A percentile compares a stretch with the other conserved stretches of the same genome.
Conservation (phyloP, 2,329 filamentous ascomycete genomes). For the Aspergillus puulaauensis region DNA sequence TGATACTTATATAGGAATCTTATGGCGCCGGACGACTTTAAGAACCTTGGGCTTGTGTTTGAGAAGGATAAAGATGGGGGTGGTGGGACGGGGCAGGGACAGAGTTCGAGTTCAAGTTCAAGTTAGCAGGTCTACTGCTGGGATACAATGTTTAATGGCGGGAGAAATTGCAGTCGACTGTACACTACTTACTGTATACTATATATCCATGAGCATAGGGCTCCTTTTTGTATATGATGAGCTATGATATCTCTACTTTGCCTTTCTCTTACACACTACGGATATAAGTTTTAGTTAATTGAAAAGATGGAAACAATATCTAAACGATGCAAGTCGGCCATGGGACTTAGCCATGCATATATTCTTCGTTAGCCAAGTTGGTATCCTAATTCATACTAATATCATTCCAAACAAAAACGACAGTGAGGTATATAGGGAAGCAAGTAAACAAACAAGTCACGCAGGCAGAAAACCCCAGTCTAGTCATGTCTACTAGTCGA, state of each 20-base stretch:
- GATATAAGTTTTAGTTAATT: no score
- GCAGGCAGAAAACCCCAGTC: neutral
- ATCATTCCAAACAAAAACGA: neutral
- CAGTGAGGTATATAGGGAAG: neutral
- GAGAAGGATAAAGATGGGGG: constrained; percentile 36
- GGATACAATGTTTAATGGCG: neutral
- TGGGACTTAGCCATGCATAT: neutral
- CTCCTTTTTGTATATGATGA: constrained; percentile 1
- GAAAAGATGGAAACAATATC: no score
- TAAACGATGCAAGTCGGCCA: neutral
- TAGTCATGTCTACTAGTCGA: neutral
- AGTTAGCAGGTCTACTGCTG: neutral
- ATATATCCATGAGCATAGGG: neutral
- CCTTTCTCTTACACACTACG: neutral
- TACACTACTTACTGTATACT: neutral
- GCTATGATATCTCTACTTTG: constrained; percentile 10
- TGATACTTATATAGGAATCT: constrained; percentile 67
- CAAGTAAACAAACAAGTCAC: neutral
- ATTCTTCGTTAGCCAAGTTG: neutral
- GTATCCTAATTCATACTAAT: neutral
- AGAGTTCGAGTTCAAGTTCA: neutral
- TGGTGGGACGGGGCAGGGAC: neutral
- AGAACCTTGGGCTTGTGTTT: constrained; percentile 79
- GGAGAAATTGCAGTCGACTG: neutral
- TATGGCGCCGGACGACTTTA: constrained; percentile 94